Conservation (phyloP, 1,284 basidiomycete species). For the Athelia sp. region DNA sequence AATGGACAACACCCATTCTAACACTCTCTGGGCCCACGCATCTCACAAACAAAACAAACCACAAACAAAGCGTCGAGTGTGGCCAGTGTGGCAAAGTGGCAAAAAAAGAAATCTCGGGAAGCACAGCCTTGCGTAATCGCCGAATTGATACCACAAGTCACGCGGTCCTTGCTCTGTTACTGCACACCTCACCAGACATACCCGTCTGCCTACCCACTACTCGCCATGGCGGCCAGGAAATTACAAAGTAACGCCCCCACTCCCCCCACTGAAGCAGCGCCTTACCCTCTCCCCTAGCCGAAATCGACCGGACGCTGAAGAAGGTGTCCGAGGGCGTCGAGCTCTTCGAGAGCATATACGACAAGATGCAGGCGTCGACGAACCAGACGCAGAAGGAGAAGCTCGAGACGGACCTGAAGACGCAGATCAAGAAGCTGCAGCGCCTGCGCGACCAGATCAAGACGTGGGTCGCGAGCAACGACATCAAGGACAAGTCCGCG, state of each 20-base stretch:
- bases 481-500: slow-evolving; percentile 98
- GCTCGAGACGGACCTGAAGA: slow-evolving; percentile 91
- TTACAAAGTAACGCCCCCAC: slow-evolving; percentile 62
- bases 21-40: no score
- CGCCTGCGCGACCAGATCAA: slow-evolving; percentile 98
- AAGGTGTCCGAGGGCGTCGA: slow-evolving; percentile 93
- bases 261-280: background rate
- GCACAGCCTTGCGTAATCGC: no score
- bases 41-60: no score
- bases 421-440: slow-evolving; percentile 99
- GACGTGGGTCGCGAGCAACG: slow-evolving; percentile 96
- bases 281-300: slow-evolving; percentile 49
- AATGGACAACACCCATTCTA: no score
- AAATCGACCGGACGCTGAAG: slow-evolving; percentile 95
- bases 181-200: no score
- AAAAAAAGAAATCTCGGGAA: no score
- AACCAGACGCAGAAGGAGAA: slow-evolving; percentile 98
- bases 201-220: slow-evolving; percentile 10
- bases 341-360: slow-evolving; percentile 91
- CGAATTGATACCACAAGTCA: no score
- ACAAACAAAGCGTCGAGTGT: no score
- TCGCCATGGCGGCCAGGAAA: slow-evolving; percentile 76
- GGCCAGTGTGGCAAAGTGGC: no score
- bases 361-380: slow-evolving; percentile 92
- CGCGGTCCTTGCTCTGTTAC: no score